Evolutionary conservation across 2,329 filamentous ascomycete genomes (phyloP).

Genomic region (Dactylonectria estremocensis): DNA sequence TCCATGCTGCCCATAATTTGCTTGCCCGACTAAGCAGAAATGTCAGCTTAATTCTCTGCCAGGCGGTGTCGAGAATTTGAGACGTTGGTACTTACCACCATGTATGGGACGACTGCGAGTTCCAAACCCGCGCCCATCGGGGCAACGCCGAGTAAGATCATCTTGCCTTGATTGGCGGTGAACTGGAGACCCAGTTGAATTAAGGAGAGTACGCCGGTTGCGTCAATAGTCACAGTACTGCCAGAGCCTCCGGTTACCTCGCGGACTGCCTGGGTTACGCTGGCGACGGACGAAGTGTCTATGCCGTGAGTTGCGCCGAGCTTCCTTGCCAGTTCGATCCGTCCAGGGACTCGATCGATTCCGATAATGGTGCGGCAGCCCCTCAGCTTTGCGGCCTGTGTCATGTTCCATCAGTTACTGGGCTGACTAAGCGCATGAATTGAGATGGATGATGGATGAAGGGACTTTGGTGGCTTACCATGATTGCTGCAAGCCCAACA

Average conservation of each 20-base stretch:
- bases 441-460: neutral
- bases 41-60: neutral
- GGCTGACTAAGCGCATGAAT: neutral
- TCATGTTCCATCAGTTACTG: neutral
- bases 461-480: neutral
- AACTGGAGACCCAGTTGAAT: slow-evolving; percentile 21
- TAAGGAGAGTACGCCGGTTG: slow-evolving; percentile 6
- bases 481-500: slow-evolving; percentile 22
- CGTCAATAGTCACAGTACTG: slow-evolving; percentile 16
- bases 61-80: neutral
- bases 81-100: slow-evolving; percentile 6
- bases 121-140: slow-evolving; percentile 18
- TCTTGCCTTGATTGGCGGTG: slow-evolving; percentile 29
- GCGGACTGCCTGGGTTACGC: slow-evolving; percentile 5
- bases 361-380: slow-evolving; percentile 26
- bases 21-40: slow-evolving; percentile 17
- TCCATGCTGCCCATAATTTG: slow-evolving; percentile 21
- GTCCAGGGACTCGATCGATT: slow-evolving; percentile 16
- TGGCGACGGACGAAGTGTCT: neutral
- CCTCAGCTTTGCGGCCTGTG: slow-evolving; percentile 19
- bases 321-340: slow-evolving; percentile 23
- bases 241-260: slow-evolving; percentile 5
- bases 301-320: slow-evolving; percentile 22
- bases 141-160: slow-evolving; percentile 28
- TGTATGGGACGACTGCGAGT: slow-evolving; percentile 16